Conservation (phyloP, 768 basidiomycete genomes). For the Naganishia kalamii region DNA sequence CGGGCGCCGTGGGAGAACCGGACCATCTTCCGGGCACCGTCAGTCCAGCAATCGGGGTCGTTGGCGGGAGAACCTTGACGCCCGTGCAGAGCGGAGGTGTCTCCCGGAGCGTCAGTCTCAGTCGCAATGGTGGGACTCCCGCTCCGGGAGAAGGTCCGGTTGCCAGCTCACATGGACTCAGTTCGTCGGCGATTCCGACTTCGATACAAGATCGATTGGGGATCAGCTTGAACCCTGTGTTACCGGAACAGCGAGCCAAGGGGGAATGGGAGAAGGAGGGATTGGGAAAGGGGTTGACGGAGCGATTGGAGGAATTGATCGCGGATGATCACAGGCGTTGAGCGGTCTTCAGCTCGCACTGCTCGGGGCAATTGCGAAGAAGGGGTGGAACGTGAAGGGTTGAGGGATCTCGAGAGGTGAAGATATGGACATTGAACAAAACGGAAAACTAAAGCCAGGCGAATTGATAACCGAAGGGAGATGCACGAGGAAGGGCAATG, state of each 20-base stretch:
- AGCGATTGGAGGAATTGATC: slow-evolving; percentile 5
- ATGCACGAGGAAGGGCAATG: too few species aligned
- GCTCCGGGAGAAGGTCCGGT: not conserved
- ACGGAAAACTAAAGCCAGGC: too few species aligned
- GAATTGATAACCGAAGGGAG: too few species aligned
- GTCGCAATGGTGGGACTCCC: not conserved
- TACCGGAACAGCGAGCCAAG: not conserved
- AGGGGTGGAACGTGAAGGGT: too few species aligned
- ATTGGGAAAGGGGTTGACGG: slow-evolving; percentile 1
- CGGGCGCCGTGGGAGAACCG: slow-evolving; percentile 52
- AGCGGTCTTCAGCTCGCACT: not conserved
- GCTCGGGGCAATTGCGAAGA: not conserved
- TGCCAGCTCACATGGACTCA: too few species aligned
- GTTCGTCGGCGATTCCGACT: not conserved
- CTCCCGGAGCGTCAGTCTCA: slow-evolving; percentile 9
- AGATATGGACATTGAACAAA: not conserved
- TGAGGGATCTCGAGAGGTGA: not conserved
- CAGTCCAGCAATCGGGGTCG: not conserved
- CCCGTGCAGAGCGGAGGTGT: not conserved
- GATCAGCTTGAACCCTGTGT: not conserved
- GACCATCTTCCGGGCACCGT: slow-evolving; percentile 59
- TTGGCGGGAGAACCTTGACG: not conserved
- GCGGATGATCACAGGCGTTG: not conserved
- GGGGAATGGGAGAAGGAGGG: slow-evolving; percentile 13
- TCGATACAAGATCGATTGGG: slow-evolving; percentile 14